These are phyloP conservation scores for Peronospora farinosa DNA, from an alignment of 352 stramenopile genomes.

Conservation along the genomic window DNA sequence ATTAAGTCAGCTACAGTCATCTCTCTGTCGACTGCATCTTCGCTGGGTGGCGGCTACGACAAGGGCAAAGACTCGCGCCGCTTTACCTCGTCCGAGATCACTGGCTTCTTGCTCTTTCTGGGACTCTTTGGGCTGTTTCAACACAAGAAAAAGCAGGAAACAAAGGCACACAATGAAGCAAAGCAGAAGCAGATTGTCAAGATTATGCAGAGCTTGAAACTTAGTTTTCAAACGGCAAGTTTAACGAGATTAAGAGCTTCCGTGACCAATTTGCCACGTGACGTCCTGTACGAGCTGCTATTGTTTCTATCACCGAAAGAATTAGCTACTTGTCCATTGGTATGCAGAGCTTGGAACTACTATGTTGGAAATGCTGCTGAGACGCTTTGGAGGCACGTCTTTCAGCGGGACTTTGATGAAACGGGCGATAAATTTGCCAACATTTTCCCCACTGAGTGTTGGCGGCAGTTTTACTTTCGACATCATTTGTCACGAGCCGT, in stretches of 20 bases:
- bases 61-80: constrained; percentile 28
- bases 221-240: constrained; percentile 6
- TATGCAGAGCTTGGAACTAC: constrained; percentile 37
- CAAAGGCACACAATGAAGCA: constrained; percentile 8
- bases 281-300: constrained; percentile 49
- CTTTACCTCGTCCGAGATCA: constrained; percentile 53
- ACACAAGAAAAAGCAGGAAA: constrained; percentile 38
- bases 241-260: neutral
- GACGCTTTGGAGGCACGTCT: constrained; percentile 46
- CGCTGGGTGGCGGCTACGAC: constrained; percentile 13
- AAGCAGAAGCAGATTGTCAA: constrained; percentile 25
- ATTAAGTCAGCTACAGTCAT: constrained; percentile 10
- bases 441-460: constrained; percentile 50
- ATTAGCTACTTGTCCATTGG: constrained; percentile 35
- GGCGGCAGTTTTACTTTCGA: constrained; percentile 66
- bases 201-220: constrained; percentile 12
- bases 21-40: constrained; percentile 7
- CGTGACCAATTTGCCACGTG: constrained; percentile 29
- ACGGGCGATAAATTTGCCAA: constrained; percentile 39
- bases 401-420: constrained; percentile 50
- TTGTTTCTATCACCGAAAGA: constrained; percentile 45
- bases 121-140: constrained; percentile 57
- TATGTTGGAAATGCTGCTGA: constrained; percentile 31
- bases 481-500: constrained; percentile 60
- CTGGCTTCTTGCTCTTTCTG: constrained; percentile 50